Base-by-base conservation (phyloP, 1,284 basidiomycete species). In the Schizophyllum amplum region DNA sequence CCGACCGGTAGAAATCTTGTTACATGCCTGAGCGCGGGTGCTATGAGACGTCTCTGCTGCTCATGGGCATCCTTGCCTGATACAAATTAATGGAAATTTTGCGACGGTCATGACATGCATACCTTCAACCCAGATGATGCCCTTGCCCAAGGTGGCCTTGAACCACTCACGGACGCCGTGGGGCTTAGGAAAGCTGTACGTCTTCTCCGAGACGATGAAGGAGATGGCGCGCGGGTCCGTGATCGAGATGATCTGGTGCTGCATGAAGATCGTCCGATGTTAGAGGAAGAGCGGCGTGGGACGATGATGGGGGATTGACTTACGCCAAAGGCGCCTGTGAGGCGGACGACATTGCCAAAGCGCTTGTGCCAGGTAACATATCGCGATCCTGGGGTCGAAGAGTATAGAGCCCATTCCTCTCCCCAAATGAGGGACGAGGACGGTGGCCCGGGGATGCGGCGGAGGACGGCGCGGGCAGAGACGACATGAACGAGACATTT, bases 101-200 rank as follows among this genome's bases (percentile, higher is more conserved):
- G 23, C 26, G 22, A 56, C 51, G 42, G 52, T 11, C 26, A n/a
- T 47, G 9, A 22, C 58, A 4, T 6, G 48, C 53, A 47, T 58
- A 79, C 80, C 81, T 76, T 84, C 82, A 17, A 81, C 73, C 77
- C 80, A 83, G 20, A 84, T 73, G 57, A 84, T 78, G n/a, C 82
- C 82, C 67, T 83, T 74, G 17, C 82, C 82, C 4, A 82, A 70
- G 1, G 81, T 75, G 25, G 76, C 76, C 59, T 72, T 73, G 63
- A 84, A 84, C 82, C 82, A 84, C 17, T 75, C 76, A 57, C 82
- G 74, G 23, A 83, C 82, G 33, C 82, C 82, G 52, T 71, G 65
- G 7, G 81, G 79, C 65, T 84, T 84, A 1, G 82, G 82, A 61
- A 84, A 83, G 25, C 67, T 69, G 64, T 83, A 83, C 0, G 74